Evolutionary conservation across 805 yeast genomes (phyloP).

Genomic region (Wickerhamomyces alni): DNA sequence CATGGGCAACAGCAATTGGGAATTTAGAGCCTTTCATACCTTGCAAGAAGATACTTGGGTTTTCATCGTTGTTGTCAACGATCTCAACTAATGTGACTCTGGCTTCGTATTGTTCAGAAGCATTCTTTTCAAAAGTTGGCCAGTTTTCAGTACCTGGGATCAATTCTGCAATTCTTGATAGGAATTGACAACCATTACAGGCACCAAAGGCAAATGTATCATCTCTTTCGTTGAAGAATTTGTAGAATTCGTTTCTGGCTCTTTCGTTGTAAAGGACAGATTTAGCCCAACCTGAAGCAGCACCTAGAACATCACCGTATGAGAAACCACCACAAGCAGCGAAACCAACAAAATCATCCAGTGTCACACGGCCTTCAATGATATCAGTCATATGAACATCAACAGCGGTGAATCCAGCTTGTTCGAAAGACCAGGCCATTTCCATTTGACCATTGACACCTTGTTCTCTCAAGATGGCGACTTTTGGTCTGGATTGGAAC

Average conservation of each 20-base stretch:
- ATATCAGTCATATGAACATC: constrained; percentile 98
- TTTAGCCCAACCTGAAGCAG: constrained; percentile 99
- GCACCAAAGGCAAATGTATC: constrained; percentile 98
- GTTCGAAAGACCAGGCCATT: constrained; percentile 95
- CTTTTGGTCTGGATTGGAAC: constrained; percentile 59
- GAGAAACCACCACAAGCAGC: constrained; percentile 99
- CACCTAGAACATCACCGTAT: constrained; percentile 97
- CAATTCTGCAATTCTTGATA: constrained; percentile 75
- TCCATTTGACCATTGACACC: constrained; percentile 98
- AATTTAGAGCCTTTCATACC: constrained; percentile 90
- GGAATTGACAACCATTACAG: constrained; percentile 97
- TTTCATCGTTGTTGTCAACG: constrained; percentile 43
- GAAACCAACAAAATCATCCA: constrained; percentile 81
- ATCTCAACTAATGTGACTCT: constrained; percentile 88
- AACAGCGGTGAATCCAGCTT: constrained; percentile 89
- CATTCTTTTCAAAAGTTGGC: constrained; percentile 92
- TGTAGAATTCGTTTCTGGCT: constrained; percentile 69
- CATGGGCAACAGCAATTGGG: constrained; percentile 98
- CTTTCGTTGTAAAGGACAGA: constrained; percentile 80
- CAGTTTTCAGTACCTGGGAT: constrained; percentile 93
- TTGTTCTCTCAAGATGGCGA: constrained; percentile 95
- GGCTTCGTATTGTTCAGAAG: constrained; percentile 93
- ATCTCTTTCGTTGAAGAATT: constrained; percentile 76
- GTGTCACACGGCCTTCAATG: constrained; percentile 59
- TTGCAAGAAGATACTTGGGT: constrained; percentile 62